phyloP scores from a whole-genome alignment of 164 flowering plant genomes.

The Tetrastigma voinierianum region DNA sequence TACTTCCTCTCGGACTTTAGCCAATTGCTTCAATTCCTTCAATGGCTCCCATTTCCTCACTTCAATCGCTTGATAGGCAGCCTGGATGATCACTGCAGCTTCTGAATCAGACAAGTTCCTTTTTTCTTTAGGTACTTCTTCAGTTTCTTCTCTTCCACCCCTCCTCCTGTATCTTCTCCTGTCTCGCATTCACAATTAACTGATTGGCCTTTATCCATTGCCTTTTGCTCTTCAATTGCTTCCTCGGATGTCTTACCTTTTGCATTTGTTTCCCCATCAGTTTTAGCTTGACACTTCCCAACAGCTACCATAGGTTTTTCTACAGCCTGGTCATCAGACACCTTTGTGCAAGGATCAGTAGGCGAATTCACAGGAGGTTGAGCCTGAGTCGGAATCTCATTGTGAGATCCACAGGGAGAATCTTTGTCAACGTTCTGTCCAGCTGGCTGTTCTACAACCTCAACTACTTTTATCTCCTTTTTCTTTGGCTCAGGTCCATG shows the following conservation, averaged over 20 bases:
- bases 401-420: background rate
- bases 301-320: background rate
- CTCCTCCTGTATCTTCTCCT: background rate
- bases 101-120: conserved; percentile 34
- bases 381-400: background rate
- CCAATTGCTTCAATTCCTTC: conserved; percentile 62
- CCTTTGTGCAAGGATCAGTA: background rate
- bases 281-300: background rate
- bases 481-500: too few relatives aligned
- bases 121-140: background rate
- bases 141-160: background rate
- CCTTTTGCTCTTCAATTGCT: conserved; percentile 4
- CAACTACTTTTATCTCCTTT: conserved; percentile 12
- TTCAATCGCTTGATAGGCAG: conserved; percentile 63
- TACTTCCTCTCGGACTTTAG: conserved; percentile 34
- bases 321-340: background rate
- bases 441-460: conserved; percentile 11
- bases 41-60: conserved; percentile 68
- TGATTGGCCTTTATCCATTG: background rate
- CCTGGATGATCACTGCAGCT: conserved; percentile 63
- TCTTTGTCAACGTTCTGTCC: conserved; percentile 3
- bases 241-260: background rate
- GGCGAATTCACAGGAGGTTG: background rate
- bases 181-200: background rate
- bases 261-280: background rate